These are phyloP conservation scores for Lodderomyces orthopsilosis DNA, from an alignment of 1,139 yeast species.

Conservation along the genomic window DNA sequence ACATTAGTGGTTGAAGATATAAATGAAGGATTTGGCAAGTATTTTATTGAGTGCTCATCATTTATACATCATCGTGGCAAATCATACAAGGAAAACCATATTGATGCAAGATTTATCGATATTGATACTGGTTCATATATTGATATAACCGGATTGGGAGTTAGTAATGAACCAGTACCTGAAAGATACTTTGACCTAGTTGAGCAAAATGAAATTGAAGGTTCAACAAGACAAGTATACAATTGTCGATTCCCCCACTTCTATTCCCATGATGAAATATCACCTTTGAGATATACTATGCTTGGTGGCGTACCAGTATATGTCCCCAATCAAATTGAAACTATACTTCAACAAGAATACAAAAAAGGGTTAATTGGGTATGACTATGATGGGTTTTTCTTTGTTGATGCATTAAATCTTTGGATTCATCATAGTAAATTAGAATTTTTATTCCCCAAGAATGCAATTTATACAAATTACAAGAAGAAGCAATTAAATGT, in stretches of 20 bases:
- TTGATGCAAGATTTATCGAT: constrained; percentile 42
- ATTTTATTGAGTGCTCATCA: constrained; percentile 33
- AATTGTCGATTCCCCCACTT: constrained; percentile 34
- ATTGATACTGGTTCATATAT: constrained; percentile 40
- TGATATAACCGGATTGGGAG: constrained; percentile 38
- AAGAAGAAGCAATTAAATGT: constrained; percentile 14
- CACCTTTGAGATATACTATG: constrained; percentile 31
- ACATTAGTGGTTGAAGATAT: constrained; percentile 33
- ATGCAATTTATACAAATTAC: constrained; percentile 8
- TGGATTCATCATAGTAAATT: constrained; percentile 26
- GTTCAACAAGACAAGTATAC: constrained; percentile 22
- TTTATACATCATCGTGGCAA: constrained; percentile 32
- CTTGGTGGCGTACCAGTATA: constrained; percentile 33
- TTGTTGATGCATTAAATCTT: constrained; percentile 22
- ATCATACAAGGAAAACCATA: constrained; percentile 30
- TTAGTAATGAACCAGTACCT: constrained; percentile 26
- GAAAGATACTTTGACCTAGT: constrained; percentile 17
- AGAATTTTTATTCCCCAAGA: constrained; percentile 17
- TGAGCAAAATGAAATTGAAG: constrained; percentile 18
- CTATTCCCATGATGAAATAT: constrained; percentile 32
- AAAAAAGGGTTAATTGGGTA: constrained; percentile 19
- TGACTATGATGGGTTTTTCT: constrained; percentile 20
- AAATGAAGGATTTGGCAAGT: constrained; percentile 33
- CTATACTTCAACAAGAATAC: constrained; percentile 29
- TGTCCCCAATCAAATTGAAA: constrained; percentile 26